A percentile compares a stretch with the other conserved stretches of the same genome.
Conservation (phyloP, 2,329 filamentous ascomycete species). For the Diplodia intermedia region DNA sequence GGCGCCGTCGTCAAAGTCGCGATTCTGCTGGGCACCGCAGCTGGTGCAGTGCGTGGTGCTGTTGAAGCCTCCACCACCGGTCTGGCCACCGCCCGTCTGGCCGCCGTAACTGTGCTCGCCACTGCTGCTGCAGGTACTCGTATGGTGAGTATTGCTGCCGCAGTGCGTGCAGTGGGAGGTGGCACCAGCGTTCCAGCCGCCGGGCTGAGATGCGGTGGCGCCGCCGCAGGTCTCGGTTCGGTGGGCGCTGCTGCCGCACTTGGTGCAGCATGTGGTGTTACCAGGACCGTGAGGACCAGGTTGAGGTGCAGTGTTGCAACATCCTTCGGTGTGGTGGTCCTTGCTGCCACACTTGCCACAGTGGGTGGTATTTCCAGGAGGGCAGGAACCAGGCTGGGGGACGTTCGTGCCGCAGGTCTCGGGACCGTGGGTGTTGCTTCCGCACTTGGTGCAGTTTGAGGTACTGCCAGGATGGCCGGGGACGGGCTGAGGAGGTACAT, state of each 20-base stretch:
- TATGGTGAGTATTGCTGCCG: too few species aligned
- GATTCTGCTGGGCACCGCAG: too few species aligned
- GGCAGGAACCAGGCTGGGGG: too few species aligned
- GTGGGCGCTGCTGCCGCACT: not conserved
- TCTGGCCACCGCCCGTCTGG: too few species aligned
- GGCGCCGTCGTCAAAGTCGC: too few species aligned
- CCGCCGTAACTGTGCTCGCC: too few species aligned
- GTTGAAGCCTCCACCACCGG: too few species aligned
- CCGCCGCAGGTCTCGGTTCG: not conserved
- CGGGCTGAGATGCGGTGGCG: not conserved
- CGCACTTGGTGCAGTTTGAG: not conserved
- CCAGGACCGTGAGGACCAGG: not conserved
- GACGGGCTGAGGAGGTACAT: too few species aligned
- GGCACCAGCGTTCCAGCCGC: too few species aligned
- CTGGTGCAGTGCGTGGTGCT: too few species aligned
- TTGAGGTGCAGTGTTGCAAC: not conserved
- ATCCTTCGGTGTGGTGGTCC: not conserved
- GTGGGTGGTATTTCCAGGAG: not conserved
- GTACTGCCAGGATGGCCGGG: not conserved
- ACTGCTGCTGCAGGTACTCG: too few species aligned
- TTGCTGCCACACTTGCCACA: not conserved
- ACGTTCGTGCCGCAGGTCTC: not conserved
- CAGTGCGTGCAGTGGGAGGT: too few species aligned
- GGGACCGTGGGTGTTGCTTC: not conserved
- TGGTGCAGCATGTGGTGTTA: not conserved